These are phyloP conservation scores for Medicago arabica DNA, from an alignment of 306 rosid genomes.

Conservation along the genomic window DNA sequence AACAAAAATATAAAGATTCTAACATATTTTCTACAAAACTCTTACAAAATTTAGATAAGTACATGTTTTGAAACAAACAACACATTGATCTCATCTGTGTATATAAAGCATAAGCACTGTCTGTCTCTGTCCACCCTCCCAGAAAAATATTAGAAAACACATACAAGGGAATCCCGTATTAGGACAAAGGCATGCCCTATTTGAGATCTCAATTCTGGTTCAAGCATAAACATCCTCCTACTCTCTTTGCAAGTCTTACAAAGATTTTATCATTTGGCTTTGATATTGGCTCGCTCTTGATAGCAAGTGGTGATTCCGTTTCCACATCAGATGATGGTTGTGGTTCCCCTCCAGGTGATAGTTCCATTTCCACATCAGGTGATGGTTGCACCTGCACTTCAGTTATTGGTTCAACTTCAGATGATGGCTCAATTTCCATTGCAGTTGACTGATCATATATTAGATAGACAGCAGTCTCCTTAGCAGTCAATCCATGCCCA, in stretches of 20 bases:
- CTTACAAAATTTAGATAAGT: too few species aligned
- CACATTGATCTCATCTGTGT: neutral
- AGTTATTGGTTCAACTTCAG: neutral
- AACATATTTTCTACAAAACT: too few species aligned
- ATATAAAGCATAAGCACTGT: too few species aligned
- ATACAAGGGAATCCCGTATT: neutral
- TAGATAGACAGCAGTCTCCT: slow-evolving; percentile 35
- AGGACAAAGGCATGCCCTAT: neutral
- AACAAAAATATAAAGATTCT: too few species aligned
- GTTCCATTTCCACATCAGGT: neutral
- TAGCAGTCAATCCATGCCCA: slow-evolving; percentile 7
- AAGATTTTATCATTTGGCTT: neutral
- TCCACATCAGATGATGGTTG: neutral
- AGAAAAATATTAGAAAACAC: neutral
- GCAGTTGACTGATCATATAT: slow-evolving; percentile 3
- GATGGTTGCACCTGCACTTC: neutral
- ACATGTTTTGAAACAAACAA: too few species aligned
- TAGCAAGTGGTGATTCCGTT: neutral
- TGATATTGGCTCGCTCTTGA: neutral
- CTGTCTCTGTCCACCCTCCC: neutral
- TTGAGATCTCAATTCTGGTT: neutral
- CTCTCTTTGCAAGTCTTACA: neutral
- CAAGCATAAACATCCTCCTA: slow-evolving; percentile 7
- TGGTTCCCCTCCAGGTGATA: neutral
- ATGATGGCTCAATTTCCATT: neutral